A percentile compares a stretch with the other conserved stretches of the same genome.
phyloP scores from a whole-genome alignment of 129 eudicot genomes.

The Tagetes patula region DNA sequence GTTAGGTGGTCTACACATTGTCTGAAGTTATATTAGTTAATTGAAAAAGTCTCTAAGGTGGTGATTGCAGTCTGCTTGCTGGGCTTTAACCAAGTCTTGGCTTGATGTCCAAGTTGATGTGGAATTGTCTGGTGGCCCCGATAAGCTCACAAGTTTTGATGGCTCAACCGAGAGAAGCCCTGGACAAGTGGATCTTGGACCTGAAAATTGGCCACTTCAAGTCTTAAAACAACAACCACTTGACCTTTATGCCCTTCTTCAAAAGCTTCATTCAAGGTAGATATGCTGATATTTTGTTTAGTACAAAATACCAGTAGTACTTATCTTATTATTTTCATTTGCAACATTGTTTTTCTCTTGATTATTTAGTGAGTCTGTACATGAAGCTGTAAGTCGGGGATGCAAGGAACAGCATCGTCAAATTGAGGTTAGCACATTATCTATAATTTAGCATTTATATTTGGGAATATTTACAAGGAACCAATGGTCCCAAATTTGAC shows the following conservation, averaged over 20 bases:
- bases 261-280: conserved; percentile 96
- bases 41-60: conserved; percentile 9
- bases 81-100: conserved; percentile 99
- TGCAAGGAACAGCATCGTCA: conserved; percentile 97
- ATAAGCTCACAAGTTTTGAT: conserved; percentile 53
- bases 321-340: not conserved
- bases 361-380: conserved; percentile 66
- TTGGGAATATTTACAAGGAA: conserved; percentile 2
- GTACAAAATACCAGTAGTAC: not conserved
- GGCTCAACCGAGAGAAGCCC: conserved; percentile 61
- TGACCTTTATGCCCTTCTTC: conserved; percentile 79
- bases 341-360: conserved; percentile 8
- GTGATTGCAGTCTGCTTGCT: conserved; percentile 85
- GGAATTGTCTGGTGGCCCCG: conserved; percentile 65
- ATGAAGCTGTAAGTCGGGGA: conserved; percentile 80
- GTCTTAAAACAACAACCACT: conserved; percentile 82
- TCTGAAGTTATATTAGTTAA: not conserved
- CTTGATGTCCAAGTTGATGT: conserved; percentile 83
- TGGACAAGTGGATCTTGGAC: conserved; percentile 56
- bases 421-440: conserved; percentile 61
- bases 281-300: not conserved
- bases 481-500: not conserved
- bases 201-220: conserved; percentile 91
- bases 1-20: not conserved
- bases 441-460: not conserved